These are phyloP conservation scores for Rhizoclosmatium sp. DNA, from an alignment of 192 early-diverging fungal genomes.

Conservation along the genomic window DNA sequence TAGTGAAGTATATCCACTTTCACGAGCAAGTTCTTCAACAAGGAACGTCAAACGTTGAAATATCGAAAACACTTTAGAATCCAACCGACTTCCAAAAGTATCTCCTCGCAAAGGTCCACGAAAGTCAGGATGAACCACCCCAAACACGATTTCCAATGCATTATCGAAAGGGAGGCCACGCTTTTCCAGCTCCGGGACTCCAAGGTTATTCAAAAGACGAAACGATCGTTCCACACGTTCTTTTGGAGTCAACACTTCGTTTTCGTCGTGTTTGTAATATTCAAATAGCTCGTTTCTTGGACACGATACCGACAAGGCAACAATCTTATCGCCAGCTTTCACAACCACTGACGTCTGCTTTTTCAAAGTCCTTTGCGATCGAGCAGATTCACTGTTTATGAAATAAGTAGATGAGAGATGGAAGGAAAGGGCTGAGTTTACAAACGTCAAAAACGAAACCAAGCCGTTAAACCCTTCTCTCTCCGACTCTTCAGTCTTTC, in stretches of 20 bases:
- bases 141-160: not conserved
- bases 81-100: not conserved
- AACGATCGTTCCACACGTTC: not conserved
- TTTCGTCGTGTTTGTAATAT: not conserved
- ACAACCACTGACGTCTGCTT: conserved; percentile 4
- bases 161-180: not conserved
- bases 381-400: no score
- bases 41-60: not conserved
- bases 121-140: not conserved
- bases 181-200: not conserved
- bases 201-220: not conserved
- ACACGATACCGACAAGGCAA: not conserved
- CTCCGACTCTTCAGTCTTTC: not conserved
- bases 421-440: no score
- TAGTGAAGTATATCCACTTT: not conserved
- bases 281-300: not conserved
- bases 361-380: no score
- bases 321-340: not conserved
- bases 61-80: not conserved
- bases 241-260: not conserved
- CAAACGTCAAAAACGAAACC: no score
- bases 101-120: not conserved
- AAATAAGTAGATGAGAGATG: no score
- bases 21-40: not conserved
- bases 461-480: no score